Evolutionary conservation across 345 rosid genomes (phyloP).

Genomic region (Gossypium arboreum): DNA sequence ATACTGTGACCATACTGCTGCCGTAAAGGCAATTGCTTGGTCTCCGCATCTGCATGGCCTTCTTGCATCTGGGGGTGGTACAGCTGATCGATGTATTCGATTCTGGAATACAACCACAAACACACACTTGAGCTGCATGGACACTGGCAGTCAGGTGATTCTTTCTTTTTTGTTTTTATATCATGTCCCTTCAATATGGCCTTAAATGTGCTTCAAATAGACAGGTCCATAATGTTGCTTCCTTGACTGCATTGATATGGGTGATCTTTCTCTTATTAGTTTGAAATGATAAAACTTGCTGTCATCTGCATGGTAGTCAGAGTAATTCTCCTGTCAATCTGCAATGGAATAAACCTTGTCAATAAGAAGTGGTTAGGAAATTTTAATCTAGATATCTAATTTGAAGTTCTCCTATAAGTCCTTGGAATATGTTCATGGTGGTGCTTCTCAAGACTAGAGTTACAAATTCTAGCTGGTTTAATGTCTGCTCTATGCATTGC

Average conservation of each 20-base stretch:
- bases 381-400: background rate
- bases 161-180: background rate
- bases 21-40: conserved; percentile 99
- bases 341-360: background rate
- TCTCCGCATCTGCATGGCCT: conserved; percentile 97
- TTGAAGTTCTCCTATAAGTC: background rate
- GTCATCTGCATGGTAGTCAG: background rate
- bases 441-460: background rate
- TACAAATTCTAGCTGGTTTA: background rate
- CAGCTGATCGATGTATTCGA: conserved; percentile 93
- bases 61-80: conserved; percentile 99
- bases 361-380: background rate
- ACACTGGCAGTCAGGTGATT: conserved; percentile 92
- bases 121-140: conserved; percentile 80
- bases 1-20: conserved; percentile 94
- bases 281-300: background rate
- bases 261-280: background rate
- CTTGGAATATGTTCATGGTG: background rate
- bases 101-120: conserved; percentile 98
- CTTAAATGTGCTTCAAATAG: background rate
- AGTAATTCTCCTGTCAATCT: background rate
- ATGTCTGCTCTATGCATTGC: conserved; percentile 9
- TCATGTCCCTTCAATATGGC: background rate
- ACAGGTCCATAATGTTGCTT: background rate
- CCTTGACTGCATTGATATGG: background rate